Evolutionary conservation across 352 stramenopile species (phyloP), one percentile per base, ranked within the genome.

Genomic region (Phytophthora megakarya): DNA sequence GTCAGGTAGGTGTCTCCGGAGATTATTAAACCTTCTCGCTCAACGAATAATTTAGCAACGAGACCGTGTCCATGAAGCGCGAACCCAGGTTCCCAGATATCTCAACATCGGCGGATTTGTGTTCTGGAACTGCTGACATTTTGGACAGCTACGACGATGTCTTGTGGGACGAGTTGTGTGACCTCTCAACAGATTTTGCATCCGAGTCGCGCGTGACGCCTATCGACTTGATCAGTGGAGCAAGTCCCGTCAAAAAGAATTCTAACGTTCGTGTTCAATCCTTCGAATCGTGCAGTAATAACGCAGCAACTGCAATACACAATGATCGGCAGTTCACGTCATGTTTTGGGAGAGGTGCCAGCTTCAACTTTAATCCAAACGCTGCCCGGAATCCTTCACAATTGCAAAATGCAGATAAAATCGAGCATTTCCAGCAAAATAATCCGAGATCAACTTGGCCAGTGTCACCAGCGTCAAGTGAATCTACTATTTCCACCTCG

Each of bases 141-240:
- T 43, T 67, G 16, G 58, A 67, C 38, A 65, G 15, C 37, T 46
- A 45, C 22, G 57, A 60, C 25, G 52, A 61, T 12, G 44, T 57
- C 21, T 52, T 62, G 44, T 57, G 60, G 60, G 50, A 62, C 43
- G 60, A 59, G 35, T 43, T 67, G 9, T 15, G 25, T 12, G 44
- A 52, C 18, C 43, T 62, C 44, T 54, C 59, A 16, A 33, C 30
- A 5, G 30, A 35, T 35, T 11, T 35, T 35, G 30, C 30, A 35
- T 7, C 30, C 6, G 18, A 39, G 45, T 59, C 44, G 9, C 28
- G 43, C 21, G 32, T 54, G 43, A 39, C 59, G 15, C 26, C 52
- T 8, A 39, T 64, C 5, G 61, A 64, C 12, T 5, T 23, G 1
- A 43, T 54, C 23, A 21, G 45, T 40, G 61, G 38, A 21, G 45